These are phyloP conservation scores for Populus davidiana DNA, from an alignment of 345 rosid genomes.

Conservation along the genomic window DNA sequence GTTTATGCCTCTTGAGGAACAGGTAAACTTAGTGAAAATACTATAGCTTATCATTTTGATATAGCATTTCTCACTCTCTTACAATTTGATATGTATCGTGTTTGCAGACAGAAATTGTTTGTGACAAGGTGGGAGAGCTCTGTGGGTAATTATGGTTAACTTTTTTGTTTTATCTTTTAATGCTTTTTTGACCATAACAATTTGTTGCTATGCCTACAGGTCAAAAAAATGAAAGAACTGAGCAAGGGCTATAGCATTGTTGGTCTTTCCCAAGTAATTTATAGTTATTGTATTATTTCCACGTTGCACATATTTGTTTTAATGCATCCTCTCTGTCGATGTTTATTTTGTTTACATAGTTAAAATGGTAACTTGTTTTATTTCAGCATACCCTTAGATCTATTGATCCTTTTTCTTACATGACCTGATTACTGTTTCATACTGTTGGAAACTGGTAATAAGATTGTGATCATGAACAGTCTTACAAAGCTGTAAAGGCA, in stretches of 20 bases:
- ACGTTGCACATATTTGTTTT: background rate
- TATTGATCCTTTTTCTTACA: background rate
- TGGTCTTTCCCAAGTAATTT: slow-evolving; percentile 83
- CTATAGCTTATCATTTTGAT: slow-evolving; percentile 2
- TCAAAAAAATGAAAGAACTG: slow-evolving; percentile 74
- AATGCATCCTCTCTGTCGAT: background rate
- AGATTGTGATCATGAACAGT: background rate
- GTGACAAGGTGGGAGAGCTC: slow-evolving; percentile 57
- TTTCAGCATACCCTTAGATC: background rate
- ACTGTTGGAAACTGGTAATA: background rate
- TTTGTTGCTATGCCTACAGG: slow-evolving; percentile 33
- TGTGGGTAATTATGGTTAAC: slow-evolving; percentile 11
- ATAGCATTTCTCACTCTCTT: background rate
- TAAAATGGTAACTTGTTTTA: background rate
- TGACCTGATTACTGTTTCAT: background rate
- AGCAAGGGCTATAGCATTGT: slow-evolving; percentile 77
- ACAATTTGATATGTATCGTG: slow-evolving; percentile 10
- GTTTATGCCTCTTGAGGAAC: slow-evolving; percentile 78
- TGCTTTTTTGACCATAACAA: slow-evolving; percentile 13
- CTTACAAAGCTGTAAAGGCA: background rate
- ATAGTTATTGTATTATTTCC: background rate
- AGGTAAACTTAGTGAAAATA: slow-evolving; percentile 36
- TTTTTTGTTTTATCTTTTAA: background rate
- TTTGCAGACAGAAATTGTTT: slow-evolving; percentile 53
- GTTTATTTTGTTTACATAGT: background rate